Conservation (phyloP, 495 filamentous ascomycete genomes). For the Baudoinia panamericana region DNA sequence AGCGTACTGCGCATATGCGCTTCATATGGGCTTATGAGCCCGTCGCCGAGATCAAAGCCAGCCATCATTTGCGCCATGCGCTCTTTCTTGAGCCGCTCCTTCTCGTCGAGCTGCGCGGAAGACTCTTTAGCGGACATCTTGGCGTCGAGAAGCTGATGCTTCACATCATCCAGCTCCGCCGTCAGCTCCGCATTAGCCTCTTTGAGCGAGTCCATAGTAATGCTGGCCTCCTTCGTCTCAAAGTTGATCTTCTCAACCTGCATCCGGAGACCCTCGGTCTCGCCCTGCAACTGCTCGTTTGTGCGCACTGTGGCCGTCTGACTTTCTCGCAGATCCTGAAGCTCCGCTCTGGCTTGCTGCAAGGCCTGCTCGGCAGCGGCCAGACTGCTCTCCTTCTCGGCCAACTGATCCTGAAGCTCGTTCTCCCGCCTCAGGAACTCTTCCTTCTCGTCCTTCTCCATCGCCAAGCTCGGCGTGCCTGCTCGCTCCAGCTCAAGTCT, state of each 20-base stretch:
- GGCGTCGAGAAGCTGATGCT: constrained; percentile 89
- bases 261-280: constrained; percentile 88
- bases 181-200: constrained; percentile 92
- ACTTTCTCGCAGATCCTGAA: constrained; percentile 67
- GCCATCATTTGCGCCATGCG: constrained; percentile 99
- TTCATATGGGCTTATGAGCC: constrained; percentile 86
- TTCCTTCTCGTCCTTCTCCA: constrained; percentile 94
- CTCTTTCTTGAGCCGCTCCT: constrained; percentile 96
- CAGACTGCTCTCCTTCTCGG: constrained; percentile 79
- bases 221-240: constrained; percentile 89
- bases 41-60: constrained; percentile 80
- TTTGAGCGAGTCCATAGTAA: constrained; percentile 94
- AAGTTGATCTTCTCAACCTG: constrained; percentile 88
- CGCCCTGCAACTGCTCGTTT: constrained; percentile 69
- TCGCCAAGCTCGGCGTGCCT: constrained; percentile 68
- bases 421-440: constrained; percentile 94
- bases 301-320: constrained; percentile 66
- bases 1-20: constrained; percentile 68
- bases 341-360: constrained; percentile 69
- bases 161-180: constrained; percentile 80
- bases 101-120: constrained; percentile 74
- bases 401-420: constrained; percentile 88
- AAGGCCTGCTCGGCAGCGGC: constrained; percentile 63
- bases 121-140: constrained; percentile 94
- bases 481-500: constrained; percentile 73